Evolutionary conservation across 2,329 filamentous ascomycete species (phyloP).

Genomic region (Annulohypoxylon truncatum): DNA sequence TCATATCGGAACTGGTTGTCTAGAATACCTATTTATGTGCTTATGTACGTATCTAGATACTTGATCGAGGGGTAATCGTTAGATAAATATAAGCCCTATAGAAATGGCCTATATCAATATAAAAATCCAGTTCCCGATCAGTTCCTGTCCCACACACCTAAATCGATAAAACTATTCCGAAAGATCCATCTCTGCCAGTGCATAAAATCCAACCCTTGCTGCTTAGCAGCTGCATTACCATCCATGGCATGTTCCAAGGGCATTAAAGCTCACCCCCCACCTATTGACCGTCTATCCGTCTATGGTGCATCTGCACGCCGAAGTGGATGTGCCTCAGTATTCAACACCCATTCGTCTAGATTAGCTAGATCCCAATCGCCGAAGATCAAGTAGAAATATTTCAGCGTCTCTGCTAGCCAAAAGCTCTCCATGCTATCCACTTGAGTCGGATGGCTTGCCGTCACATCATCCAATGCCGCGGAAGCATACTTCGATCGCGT

Average conservation of each 20-base stretch:
- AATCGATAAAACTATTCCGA: background rate
- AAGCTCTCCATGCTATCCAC: conserved; percentile 76
- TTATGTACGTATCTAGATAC: no score
- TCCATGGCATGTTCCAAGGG: conserved; percentile 16
- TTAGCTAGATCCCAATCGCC: conserved; percentile 67
- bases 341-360: conserved; percentile 71
- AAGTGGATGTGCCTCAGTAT: conserved; percentile 67
- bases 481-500: conserved; percentile 73
- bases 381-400: conserved; percentile 75
- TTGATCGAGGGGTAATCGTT: background rate
- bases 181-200: background rate
- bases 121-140: background rate
- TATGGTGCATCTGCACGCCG: conserved; percentile 50
- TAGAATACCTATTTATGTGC: background rate
- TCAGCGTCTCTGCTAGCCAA: conserved; percentile 76
- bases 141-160: background rate
- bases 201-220: conserved; percentile 1
- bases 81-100: no score
- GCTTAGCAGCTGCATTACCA: background rate
- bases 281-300: background rate
- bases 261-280: conserved; percentile 20
- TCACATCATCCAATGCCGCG: conserved; percentile 75
- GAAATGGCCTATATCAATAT: background rate
- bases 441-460: conserved; percentile 45
- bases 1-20: background rate